Base-by-base conservation (phyloP, 805 yeast species). In the Candida wancherniae region DNA sequence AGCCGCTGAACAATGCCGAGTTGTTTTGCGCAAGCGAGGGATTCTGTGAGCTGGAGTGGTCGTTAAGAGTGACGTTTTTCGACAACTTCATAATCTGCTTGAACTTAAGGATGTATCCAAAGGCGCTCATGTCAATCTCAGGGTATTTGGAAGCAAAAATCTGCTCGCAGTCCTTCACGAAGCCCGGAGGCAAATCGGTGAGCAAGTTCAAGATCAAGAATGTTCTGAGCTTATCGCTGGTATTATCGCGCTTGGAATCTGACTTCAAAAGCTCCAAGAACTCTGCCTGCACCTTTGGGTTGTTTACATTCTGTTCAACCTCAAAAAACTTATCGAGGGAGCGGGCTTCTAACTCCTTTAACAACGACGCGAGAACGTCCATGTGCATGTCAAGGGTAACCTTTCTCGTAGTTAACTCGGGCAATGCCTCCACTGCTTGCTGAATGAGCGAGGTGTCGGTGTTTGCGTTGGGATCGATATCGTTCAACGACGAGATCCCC, bases 301-400 rank as follows among this genome's bases (percentile, higher is more conserved):
- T 80, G 36, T 66, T 71, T 34, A 78, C 74, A 42, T 77, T 80
- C 53, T 90, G 97, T 61, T 92, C 99, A 39, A 92, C 77, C 60
- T 92, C 97, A 56, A 90, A 92, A 46, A 88, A 83, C 34, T 87
- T 77, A 50, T 94, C 98, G 45, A 92, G 69, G 11, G 80, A 80
- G 43, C 90, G 82, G n/a, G 81, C 78, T 48, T 90, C 92, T 38
- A 92, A 68, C 44, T 87, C 86, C 50, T 80, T 77, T 37, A 92
- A 71, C 31, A 92, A 64, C 12, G 87, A 75, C 7, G 96, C 84
- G 40, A 94, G 75, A 15, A 92, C 88, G 49, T 85, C 87, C 95
- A 92, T 90, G 61, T 92, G 99, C 80, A 85, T 84, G 61, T 92
- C 99, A 46, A 92, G 80, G 19, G 86, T 77, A 31, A 77, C 69